Evolutionary conservation across 2,329 filamentous ascomycete genomes (phyloP).

Genomic region (Ascochyta viciae-villosae): DNA sequence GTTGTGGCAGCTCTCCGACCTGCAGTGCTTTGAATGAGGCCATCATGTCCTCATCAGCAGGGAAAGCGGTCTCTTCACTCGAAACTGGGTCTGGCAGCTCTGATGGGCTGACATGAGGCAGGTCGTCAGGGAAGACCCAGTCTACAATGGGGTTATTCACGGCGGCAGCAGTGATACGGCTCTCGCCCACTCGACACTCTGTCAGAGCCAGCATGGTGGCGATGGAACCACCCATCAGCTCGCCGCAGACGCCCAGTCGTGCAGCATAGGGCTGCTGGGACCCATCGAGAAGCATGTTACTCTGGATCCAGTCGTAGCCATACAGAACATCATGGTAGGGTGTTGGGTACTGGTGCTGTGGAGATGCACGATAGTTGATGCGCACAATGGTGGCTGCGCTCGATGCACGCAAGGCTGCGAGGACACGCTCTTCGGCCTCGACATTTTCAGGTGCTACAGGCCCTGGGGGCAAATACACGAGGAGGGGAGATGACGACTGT

Average conservation of each 20-base stretch:
- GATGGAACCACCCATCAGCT: constrained; percentile 57
- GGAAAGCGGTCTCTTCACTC: constrained; percentile 41
- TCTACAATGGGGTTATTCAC: constrained; percentile 57
- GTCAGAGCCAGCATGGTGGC: constrained; percentile 59
- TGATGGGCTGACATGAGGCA: constrained; percentile 28
- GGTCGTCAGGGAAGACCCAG: constrained; percentile 54
- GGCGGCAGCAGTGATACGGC: constrained; percentile 54
- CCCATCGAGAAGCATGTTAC: constrained; percentile 44
- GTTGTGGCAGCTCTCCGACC: constrained; percentile 13
- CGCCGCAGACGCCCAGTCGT: constrained; percentile 55
- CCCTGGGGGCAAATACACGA: constrained; percentile 55
- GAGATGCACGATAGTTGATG: constrained; percentile 55
- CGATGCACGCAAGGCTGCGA: constrained; percentile 45
- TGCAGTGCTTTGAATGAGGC: constrained; percentile 11
- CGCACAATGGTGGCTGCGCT: constrained; percentile 52
- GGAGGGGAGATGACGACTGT: constrained; percentile 37
- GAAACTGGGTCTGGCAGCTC: constrained; percentile 40
- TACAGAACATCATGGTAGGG: constrained; percentile 57
- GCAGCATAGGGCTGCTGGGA: constrained; percentile 33
- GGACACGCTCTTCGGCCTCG: constrained; percentile 41
- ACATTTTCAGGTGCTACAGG: constrained; percentile 39
- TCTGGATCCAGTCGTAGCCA: constrained; percentile 57
- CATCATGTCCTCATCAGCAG: constrained; percentile 38
- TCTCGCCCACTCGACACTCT: constrained; percentile 53
- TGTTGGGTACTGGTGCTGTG: constrained; percentile 50